Base-by-base conservation (phyloP, 148 eudicot species). In the Salicornia ramosissima region DNA sequence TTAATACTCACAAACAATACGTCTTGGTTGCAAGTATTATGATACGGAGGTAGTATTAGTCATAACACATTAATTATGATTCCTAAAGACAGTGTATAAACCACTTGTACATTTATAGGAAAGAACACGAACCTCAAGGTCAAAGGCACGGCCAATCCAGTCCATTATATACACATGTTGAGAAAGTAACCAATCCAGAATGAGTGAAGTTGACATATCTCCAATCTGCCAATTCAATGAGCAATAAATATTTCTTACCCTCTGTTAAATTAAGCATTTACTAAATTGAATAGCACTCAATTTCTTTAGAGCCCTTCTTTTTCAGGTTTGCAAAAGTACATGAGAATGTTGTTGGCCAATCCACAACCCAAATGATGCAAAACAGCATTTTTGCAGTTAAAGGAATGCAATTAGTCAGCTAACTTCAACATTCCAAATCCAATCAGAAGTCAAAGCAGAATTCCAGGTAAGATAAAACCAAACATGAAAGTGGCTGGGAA, bases 171-270 rank as follows among this genome's bases (percentile, higher is more conserved):
- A 82, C 61, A 75, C 73, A 66, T 90, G 89, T 77, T 92, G 93
- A 80, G 93, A 79, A 60, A 92, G 84, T 47, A 90, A 83, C 97
- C 97, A 92, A 56, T 92, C 97, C 68, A 92, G 96, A 80, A 92
- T 78, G 70, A 92, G 77, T 64, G 97, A 79, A 69, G 87, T 78
- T 5, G 87, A 83, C 45, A 88, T 74, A 63, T 85, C 85, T 67
- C 82, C 84, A 75, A 92, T 75, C 97, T 92, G 86, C 64, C 61
- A 72, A 66, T 8, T 14, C 53, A 60, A 68, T 30, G 65, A 77
- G n/a, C 67, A 57, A 65, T 36, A 68, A 64, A 24, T 14, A 22
- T 26, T 58, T 57, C 50, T 49, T 42, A 65, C 29, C 58, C 42
- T 67, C 19, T 21, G 49, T 51, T 31, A 33, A 18, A 43, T 15